phyloP scores from a whole-genome alignment of 306 rosid species.

The Casuarina glauca region DNA sequence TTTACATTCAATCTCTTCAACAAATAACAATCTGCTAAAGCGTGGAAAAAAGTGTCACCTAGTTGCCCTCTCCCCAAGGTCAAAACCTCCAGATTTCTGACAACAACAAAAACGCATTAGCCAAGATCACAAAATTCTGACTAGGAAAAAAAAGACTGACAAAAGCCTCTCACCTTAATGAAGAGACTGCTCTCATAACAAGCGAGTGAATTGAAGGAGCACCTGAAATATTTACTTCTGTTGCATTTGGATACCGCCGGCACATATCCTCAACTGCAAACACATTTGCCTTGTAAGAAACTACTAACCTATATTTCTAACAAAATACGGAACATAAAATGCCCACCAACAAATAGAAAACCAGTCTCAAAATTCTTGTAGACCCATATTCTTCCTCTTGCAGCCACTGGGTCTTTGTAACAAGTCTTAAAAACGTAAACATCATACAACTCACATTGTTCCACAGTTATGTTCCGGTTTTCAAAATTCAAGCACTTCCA shows the following conservation, averaged over 20 bases:
- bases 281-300: slow-evolving; percentile 18
- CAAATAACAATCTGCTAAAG: slow-evolving; percentile 68
- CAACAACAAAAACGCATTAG: slow-evolving; percentile 32
- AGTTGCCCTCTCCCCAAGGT: slow-evolving; percentile 78
- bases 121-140: slow-evolving; percentile 11
- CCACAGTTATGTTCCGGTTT: slow-evolving; percentile 76
- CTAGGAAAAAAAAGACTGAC: not conserved
- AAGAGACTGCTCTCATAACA: slow-evolving; percentile 76
- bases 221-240: slow-evolving; percentile 79
- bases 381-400: not conserved
- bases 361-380: not conserved
- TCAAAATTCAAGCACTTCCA: slow-evolving; percentile 92
- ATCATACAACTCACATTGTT: slow-evolving; percentile 72
- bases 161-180: slow-evolving; percentile 54
- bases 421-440: not conserved
- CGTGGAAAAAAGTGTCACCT: slow-evolving; percentile 75
- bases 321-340: not conserved
- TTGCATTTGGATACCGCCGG: slow-evolving; percentile 93
- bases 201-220: slow-evolving; percentile 57
- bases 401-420: not conserved
- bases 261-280: slow-evolving; percentile 93
- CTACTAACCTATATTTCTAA: slow-evolving; percentile 21
- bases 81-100: slow-evolving; percentile 86
- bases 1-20: slow-evolving; percentile 69
- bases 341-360: slow-evolving; percentile 2